A percentile compares a stretch with the other conserved stretches of the same genome.
Conservation (phyloP, 192 early-diverging fungal genomes). For the Spizellomyces punctatus region DNA sequence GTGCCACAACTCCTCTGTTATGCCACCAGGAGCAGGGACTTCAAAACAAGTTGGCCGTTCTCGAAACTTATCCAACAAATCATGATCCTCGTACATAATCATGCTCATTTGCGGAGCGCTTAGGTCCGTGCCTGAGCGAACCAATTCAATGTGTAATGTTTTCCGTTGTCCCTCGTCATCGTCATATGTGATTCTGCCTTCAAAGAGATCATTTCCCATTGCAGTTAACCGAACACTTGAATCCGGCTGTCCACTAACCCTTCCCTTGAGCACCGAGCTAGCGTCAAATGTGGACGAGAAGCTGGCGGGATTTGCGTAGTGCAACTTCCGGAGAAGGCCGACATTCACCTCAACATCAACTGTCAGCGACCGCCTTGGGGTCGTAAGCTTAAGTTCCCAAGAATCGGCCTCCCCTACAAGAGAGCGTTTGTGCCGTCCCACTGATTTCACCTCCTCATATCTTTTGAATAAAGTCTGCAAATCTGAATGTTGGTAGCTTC, state of each 20-base stretch:
- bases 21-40: no score
- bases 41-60: no score
- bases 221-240: slow-evolving; percentile 17
- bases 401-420: neutral
- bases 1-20: neutral
- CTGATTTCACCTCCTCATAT: no score
- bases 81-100: slow-evolving; percentile 19
- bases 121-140: neutral
- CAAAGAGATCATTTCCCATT: slow-evolving; percentile 17
- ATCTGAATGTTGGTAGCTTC: no score
- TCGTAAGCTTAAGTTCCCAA: neutral
- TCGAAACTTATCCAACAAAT: neutral
- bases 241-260: slow-evolving; percentile 3
- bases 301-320: no score
- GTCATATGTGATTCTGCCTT: slow-evolving; percentile 8
- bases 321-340: no score
- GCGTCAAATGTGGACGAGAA: no score
- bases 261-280: neutral
- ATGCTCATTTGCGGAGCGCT: neutral
- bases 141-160: slow-evolving; percentile 17
- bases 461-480: no score
- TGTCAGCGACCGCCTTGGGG: neutral
- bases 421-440: neutral
- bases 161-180: neutral
- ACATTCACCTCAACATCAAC: neutral